These are phyloP conservation scores for Coffea eugenioides DNA, from an alignment of 257 asterid genomes.

Conservation along the genomic window DNA sequence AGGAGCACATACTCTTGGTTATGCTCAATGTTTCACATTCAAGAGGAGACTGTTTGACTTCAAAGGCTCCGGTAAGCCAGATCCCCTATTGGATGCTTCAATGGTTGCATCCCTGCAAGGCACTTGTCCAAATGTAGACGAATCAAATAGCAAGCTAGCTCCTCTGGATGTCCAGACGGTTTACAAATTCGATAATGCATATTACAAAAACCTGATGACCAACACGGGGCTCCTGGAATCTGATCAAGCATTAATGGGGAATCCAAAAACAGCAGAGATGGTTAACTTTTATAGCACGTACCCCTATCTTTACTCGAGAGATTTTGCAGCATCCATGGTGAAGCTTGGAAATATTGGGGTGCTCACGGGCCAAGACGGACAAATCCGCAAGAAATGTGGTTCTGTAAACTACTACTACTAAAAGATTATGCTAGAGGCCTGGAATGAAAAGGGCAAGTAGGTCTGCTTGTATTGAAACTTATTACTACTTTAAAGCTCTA, in stretches of 20 bases:
- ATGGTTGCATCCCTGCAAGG: slow-evolving; percentile 37
- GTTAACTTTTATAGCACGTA: slow-evolving; percentile 48
- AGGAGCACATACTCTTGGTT: slow-evolving; percentile 86
- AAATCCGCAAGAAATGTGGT: slow-evolving; percentile 61
- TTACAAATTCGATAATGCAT: slow-evolving; percentile 45
- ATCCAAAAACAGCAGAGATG: slow-evolving; percentile 55
- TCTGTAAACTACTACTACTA: slow-evolving; percentile 33
- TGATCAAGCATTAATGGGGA: slow-evolving; percentile 58
- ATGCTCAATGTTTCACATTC: slow-evolving; percentile 75
- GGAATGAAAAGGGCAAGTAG: background rate
- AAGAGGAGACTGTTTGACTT: slow-evolving; percentile 68
- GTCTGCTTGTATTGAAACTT: background rate
- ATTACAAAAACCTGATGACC: slow-evolving; percentile 49
- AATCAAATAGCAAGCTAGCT: slow-evolving; percentile 43
- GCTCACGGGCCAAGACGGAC: slow-evolving; percentile 51
- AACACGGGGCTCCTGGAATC: slow-evolving; percentile 69
- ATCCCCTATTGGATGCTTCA: slow-evolving; percentile 53
- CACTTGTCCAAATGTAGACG: slow-evolving; percentile 49
- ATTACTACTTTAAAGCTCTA: background rate
- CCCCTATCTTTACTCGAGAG: slow-evolving; percentile 39
- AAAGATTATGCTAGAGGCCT: background rate
- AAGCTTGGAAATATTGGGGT: slow-evolving; percentile 64
- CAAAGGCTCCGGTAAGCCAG: slow-evolving; percentile 61
- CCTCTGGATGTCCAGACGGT: slow-evolving; percentile 50
- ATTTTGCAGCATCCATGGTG: slow-evolving; percentile 67